Evolutionary conservation across 805 yeast species (phyloP).

Genomic region (Saccharomycopsis fodiens): DNA sequence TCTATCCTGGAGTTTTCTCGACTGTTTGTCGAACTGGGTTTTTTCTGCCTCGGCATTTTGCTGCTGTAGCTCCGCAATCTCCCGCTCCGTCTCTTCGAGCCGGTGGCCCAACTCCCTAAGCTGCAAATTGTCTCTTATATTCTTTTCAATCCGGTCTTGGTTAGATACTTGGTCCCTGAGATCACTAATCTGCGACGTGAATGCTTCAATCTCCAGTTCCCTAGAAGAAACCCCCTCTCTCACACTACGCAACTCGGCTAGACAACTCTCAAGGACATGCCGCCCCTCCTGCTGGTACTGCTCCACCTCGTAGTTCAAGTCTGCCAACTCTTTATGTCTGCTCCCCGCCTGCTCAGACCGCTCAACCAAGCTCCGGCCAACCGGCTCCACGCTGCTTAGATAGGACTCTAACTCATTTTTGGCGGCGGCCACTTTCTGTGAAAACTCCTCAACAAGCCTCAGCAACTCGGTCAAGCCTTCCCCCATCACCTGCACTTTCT

Average conservation of each 20-base stretch:
- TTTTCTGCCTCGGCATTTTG: slow-evolving; percentile 53
- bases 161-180: slow-evolving; percentile 11
- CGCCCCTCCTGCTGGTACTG: background rate
- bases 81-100: slow-evolving; percentile 23
- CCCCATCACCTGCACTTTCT: slow-evolving; percentile 24
- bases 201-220: background rate
- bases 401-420: background rate
- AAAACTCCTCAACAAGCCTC: slow-evolving; percentile 1
- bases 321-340: background rate
- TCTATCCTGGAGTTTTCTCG: slow-evolving; percentile 36
- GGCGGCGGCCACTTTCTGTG: background rate
- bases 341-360: background rate
- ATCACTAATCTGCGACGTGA: background rate
- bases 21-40: slow-evolving; percentile 56
- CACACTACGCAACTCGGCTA: background rate
- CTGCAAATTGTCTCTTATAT: slow-evolving; percentile 19
- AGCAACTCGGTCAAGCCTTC: slow-evolving; percentile 17
- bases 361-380: background rate
- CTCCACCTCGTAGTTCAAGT: slow-evolving; percentile 2
- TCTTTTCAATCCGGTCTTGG: slow-evolving; percentile 17
- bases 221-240: background rate
- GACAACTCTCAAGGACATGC: background rate
- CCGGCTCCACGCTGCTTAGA: background rate
- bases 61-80: slow-evolving; percentile 39
- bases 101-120: slow-evolving; percentile 11